phyloP scores from a whole-genome alignment of 164 flowering plant species.

The Pachysandra terminalis region DNA sequence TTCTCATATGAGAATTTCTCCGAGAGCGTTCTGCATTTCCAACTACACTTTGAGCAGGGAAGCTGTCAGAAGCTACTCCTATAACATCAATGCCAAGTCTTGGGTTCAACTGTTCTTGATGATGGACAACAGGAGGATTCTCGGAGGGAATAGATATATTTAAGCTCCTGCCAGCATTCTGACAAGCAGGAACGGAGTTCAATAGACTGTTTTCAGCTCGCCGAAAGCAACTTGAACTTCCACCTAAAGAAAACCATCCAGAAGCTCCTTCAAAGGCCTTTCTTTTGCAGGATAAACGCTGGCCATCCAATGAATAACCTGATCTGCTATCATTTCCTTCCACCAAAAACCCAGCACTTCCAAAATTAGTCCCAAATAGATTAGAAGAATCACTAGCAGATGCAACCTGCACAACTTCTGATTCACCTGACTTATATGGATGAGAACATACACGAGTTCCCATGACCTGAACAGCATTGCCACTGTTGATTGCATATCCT shows the following conservation, averaged over 20 bases:
- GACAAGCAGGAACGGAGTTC: conserved; percentile 31
- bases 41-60: conserved; percentile 28
- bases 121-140: conserved; percentile 13
- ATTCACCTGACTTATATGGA: conserved; percentile 27
- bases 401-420: conserved; percentile 26
- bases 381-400: conserved; percentile 36
- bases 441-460: conserved; percentile 24
- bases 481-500: conserved; percentile 27
- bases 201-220: conserved; percentile 42
- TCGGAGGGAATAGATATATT: conserved; percentile 29
- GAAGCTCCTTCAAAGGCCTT: conserved; percentile 60
- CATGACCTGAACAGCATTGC: conserved; percentile 28
- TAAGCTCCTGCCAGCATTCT: conserved; percentile 26
- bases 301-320: conserved; percentile 50
- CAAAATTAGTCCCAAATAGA: conserved; percentile 33
- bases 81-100: conserved; percentile 34
- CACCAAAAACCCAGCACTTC: conserved; percentile 30
- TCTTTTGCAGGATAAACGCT: conserved; percentile 66
- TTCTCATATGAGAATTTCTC: conserved; percentile 25
- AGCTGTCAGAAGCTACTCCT: conserved; percentile 25
- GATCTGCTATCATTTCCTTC: conserved; percentile 50
- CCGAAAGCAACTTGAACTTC: conserved; percentile 37
- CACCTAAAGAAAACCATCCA: conserved; percentile 59
- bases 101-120: conserved; percentile 31
- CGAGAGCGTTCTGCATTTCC: conserved; percentile 26